Base-by-base conservation (phyloP, 1,284 basidiomycete species). In the Ustilago trichophora region DNA sequence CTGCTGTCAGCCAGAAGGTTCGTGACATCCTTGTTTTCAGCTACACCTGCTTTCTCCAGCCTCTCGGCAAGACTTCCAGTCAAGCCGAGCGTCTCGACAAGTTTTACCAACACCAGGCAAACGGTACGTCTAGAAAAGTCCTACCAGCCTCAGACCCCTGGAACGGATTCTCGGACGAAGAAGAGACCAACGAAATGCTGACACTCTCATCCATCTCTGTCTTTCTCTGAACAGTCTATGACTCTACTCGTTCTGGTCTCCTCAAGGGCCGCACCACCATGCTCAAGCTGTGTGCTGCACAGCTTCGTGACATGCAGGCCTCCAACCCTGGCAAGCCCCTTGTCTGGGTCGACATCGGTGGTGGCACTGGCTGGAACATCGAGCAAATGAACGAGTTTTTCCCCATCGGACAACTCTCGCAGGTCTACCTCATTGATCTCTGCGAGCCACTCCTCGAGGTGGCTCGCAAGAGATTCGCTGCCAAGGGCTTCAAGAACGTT, bases 331-430 rank as follows among this genome's bases (percentile, higher is more conserved):
- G 82, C 0, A 85, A 86, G 72, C 84, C 84, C 24, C 83, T 90
- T 10, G 85, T 92, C 26, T 92, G 91, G 91, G 85, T 91, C 26
- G 91, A 91, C 80, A 88, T 92, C 52, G 91, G 90, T 9, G 91
- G 90, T 24, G 91, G 90, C 29, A 91, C 90, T 10, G 88, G 90
- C 12, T 88, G 89, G 85, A 92, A 91, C 81, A 89, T 92, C 69
- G 91, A 92, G 82, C 84, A 88, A 66, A 91, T 91, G 90, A 85
- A 90, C 82, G 85, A 87, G 72, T 87, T 87, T 80, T 85, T 90
- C 54, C 87, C 88, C 13, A 63, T 80, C 32, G 55, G 57, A 34
- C 56, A 77, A 56, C 67, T 80, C 19, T 76, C 76, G 10, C 71
- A 88, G 24, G 84, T 92, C 50, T 92, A 91, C 81, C 84, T 92